Conservation (phyloP, 768 basidiomycete genomes). For the Rhodosporidiobolus sp. region DNA sequence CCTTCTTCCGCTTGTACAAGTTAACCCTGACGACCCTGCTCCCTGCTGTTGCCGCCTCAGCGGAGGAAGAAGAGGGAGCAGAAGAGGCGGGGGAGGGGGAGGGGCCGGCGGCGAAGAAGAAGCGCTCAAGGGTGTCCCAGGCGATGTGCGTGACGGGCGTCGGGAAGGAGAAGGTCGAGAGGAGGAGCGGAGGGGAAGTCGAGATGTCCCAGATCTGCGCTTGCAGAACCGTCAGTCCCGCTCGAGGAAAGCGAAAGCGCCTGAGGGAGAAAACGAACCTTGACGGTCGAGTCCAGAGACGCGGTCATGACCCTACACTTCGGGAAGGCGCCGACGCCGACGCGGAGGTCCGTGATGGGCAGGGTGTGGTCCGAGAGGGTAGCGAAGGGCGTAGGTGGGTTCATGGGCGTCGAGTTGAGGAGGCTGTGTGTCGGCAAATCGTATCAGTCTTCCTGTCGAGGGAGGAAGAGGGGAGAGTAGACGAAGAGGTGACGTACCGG, state of each 20-base stretch:
- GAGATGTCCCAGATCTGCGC: conserved; percentile 71
- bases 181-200: conserved; percentile 61
- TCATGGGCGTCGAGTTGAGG: conserved; percentile 26
- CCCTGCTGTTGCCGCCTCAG: not conserved
- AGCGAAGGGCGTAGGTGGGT: conserved; percentile 62
- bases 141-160: conserved; percentile 65
- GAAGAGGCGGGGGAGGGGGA: conserved; percentile 76
- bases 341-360: conserved; percentile 73
- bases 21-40: conserved; percentile 24
- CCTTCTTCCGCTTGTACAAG: conserved; percentile 28
- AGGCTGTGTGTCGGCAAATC: not conserved
- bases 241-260: conserved; percentile 2
- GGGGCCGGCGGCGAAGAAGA: conserved; percentile 78
- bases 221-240: no score
- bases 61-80: not conserved
- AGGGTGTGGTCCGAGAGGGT: conserved; percentile 87
- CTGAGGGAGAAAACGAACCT: conserved; percentile 56
- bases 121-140: conserved; percentile 79
- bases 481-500: conserved; percentile 58
- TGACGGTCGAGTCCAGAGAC: conserved; percentile 84
- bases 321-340: conserved; percentile 77
- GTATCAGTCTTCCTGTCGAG: not conserved
- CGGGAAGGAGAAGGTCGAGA: conserved; percentile 86
- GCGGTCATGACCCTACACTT: conserved; percentile 72
- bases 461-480: not conserved